Conservation (phyloP, 345 rosid species). For the Kandelia obovata region DNA sequence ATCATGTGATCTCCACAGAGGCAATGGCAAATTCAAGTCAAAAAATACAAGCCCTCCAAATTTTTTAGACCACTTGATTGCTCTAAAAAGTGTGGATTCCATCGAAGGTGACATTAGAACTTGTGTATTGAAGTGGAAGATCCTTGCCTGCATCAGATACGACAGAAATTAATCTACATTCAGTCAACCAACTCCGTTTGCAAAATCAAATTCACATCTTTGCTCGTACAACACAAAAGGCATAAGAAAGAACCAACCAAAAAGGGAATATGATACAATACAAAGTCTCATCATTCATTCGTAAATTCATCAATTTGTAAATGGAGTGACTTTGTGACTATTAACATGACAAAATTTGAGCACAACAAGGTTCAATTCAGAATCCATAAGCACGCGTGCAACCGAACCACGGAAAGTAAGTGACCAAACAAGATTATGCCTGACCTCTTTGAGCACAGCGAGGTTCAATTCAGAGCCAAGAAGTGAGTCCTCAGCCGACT, state of each 20-base stretch:
- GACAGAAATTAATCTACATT: slow-evolving; percentile 1
- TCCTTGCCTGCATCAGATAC: slow-evolving; percentile 61
- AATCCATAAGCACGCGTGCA: too few species aligned
- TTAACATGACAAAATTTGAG: too few species aligned
- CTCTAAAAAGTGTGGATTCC: slow-evolving; percentile 52
- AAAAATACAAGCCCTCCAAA: slow-evolving; percentile 77
- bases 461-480: slow-evolving; percentile 62
- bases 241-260: background rate
- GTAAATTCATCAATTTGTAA: too few species aligned
- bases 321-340: too few species aligned
- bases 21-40: slow-evolving; percentile 70
- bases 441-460: slow-evolving; percentile 85
- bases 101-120: slow-evolving; percentile 57
- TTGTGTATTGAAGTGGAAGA: slow-evolving; percentile 79
- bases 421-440: too few species aligned
- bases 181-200: slow-evolving; percentile 3
- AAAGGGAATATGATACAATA: too few species aligned
- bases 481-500: slow-evolving; percentile 76
- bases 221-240: background rate
- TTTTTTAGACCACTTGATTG: slow-evolving; percentile 67
- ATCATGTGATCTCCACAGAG: slow-evolving; percentile 73
- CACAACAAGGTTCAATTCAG: too few species aligned
- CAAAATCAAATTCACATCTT: background rate
- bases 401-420: too few species aligned
- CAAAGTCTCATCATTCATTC: too few species aligned